Base-by-base conservation (phyloP, 768 basidiomycete species). In the Lentinula raphanica region DNA sequence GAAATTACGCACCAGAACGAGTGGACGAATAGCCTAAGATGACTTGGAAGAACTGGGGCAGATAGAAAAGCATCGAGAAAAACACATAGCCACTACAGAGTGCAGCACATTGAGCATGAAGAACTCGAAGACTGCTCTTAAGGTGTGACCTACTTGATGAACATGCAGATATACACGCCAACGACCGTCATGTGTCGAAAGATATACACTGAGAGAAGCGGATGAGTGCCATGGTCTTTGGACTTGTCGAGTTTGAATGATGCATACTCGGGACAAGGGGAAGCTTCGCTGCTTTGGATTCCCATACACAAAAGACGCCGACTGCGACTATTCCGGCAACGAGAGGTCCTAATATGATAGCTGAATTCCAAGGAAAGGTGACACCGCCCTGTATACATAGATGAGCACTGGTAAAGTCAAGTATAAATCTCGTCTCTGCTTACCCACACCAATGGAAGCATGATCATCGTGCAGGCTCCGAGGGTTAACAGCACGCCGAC, bases 11-110 rank as follows among this genome's bases (percentile, higher is more conserved):
- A 35, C 65, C 76, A 4, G 77, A 76, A 12, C 76, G 79, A 46
- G 89, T 82, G 1, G 90, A 84, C 8, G 81, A 79, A 60, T 80
- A 83, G 3, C 84, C 84, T 15, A 85, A 70, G 3, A 81, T 85
- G 9, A 88, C 81, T 70, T 90, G 88, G 70, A 89, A 87, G 67
- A 82, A 90, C 61, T 87, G 84, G 1, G 90, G 88, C 0, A 91
- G 76, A 64, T 88, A 89, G 68, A 83, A 89, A 11, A 88, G 66
- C 8, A 85, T 79, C 15, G 82, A 85, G 69, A 80, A 84, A 68
- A 83, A 85, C 3, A 85, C 73, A 60, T 84, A 79, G 27, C 83
- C 83, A 46, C 83, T 86, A 57, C 19, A 23, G 54, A 3, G 23
- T 32, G 23, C 3, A 15, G n/a, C 19, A 23, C 46, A 36, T 27